A percentile compares a stretch with the other conserved stretches of the same genome.
Evolutionary conservation across 257 asterid species (phyloP).

Genomic region (Fraxinus americana): DNA sequence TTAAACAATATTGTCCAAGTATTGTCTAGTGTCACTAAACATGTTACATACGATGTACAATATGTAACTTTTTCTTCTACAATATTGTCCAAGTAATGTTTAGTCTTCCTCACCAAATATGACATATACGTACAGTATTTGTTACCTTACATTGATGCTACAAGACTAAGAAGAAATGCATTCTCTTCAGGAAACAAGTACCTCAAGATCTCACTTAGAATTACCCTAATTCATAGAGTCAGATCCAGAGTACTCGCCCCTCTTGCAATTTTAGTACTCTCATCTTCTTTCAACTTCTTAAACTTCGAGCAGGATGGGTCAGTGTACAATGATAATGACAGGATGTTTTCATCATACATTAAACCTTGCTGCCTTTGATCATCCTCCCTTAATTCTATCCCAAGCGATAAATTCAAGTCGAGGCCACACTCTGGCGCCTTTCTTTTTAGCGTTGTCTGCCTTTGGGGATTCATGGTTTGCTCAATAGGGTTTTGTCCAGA

Average conservation of each 20-base stretch:
- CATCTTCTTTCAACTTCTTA: constrained; percentile 42
- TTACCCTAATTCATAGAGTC: constrained; percentile 79
- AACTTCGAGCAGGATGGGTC: constrained; percentile 27
- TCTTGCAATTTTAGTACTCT: constrained; percentile 36
- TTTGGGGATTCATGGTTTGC: constrained; percentile 10
- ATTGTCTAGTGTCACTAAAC: not conserved
- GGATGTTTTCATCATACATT: constrained; percentile 27
- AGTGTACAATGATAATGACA: constrained; percentile 49
- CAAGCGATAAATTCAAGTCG: constrained; percentile 64
- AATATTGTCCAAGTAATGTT: not conserved
- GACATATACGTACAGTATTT: not conserved
- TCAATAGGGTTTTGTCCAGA: constrained; percentile 41
- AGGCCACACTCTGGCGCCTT: constrained; percentile 38
- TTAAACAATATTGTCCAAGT: not conserved
- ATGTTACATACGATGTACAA: not conserved
- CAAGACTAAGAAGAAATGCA: constrained; percentile 34
- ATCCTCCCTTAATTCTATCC: constrained; percentile 31
- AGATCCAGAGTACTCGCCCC: constrained; percentile 92
- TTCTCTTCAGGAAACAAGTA: constrained; percentile 44
- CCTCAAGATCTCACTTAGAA: constrained; percentile 87
- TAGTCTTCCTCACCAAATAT: not conserved
- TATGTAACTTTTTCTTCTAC: not conserved
- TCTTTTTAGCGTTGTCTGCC: constrained; percentile 41
- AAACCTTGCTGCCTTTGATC: constrained; percentile 9
- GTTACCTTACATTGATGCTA: constrained; percentile 27